Evolutionary conservation across 352 stramenopile species (phyloP).

Genomic region (Phytophthora crassamura): DNA sequence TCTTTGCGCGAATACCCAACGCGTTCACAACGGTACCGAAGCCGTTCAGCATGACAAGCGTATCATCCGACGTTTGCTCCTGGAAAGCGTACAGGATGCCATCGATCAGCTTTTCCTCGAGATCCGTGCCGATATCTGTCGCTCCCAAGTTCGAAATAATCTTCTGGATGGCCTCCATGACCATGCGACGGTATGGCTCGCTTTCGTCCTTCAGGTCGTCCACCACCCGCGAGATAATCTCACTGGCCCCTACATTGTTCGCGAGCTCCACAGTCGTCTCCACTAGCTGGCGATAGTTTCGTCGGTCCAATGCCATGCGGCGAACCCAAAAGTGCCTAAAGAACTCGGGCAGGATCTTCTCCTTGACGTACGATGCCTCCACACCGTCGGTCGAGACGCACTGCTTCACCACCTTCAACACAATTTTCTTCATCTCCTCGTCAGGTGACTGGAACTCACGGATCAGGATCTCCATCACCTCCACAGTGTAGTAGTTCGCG

Average conservation of each 20-base stretch:
- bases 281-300: slow-evolving; percentile 99
- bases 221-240: slow-evolving; percentile 97
- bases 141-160: slow-evolving; percentile 98
- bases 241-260: slow-evolving; percentile 99
- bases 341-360: slow-evolving; percentile 98
- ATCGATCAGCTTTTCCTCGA: slow-evolving; percentile 99
- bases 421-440: slow-evolving; percentile 99
- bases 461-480: slow-evolving; percentile 99
- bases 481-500: slow-evolving; percentile 98
- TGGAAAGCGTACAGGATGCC: slow-evolving; percentile 99
- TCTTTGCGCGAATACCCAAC: slow-evolving; percentile 96
- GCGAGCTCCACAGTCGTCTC: slow-evolving; percentile 99
- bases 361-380: slow-evolving; percentile 97
- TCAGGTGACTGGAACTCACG: slow-evolving; percentile 98
- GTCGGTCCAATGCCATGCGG: slow-evolving; percentile 97
- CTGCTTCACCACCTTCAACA: slow-evolving; percentile 97
- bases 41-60: slow-evolving; percentile 96
- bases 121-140: slow-evolving; percentile 95
- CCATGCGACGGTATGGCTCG: slow-evolving; percentile 99
- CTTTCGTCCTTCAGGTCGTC: slow-evolving; percentile 99
- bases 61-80: slow-evolving; percentile 96
- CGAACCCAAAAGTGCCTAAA: slow-evolving; percentile 99
- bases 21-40: slow-evolving; percentile 99
- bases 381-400: slow-evolving; percentile 99
- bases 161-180: slow-evolving; percentile 99